Conservation (phyloP, 192 early-diverging fungal genomes). For the Entomortierella chlamydospora region DNA sequence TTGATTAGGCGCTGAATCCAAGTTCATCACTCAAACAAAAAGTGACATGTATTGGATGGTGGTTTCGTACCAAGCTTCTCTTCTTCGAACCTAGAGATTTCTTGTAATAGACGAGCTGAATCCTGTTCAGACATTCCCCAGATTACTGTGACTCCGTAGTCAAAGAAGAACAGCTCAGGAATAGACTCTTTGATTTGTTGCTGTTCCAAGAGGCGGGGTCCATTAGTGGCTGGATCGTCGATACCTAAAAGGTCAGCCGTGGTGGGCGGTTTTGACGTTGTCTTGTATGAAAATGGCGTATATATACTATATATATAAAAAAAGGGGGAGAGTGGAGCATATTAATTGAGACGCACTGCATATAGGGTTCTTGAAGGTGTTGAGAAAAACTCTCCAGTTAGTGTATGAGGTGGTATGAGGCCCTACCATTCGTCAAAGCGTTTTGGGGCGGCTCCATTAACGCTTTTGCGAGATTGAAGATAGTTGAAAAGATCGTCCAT, state of each 20-base stretch:
- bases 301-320: constrained; percentile 56
- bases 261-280: constrained; percentile 58
- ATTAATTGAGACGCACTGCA: no score
- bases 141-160: constrained; percentile 95
- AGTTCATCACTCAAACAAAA: background rate
- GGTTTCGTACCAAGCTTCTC: constrained; percentile 77
- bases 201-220: constrained; percentile 20
- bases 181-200: constrained; percentile 31
- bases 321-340: no score
- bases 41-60: no score
- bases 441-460: constrained; percentile 76
- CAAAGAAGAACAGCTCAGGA: constrained; percentile 88
- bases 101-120: constrained; percentile 79
- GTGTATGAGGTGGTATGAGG: background rate
- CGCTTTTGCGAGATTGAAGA: constrained; percentile 71
- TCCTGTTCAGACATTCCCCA: constrained; percentile 94
- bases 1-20: background rate
- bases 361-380: no score
- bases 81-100: constrained; percentile 79
- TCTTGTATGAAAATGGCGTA: constrained; percentile 62
- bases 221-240: constrained; percentile 32
- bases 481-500: constrained; percentile 82
- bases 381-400: background rate
- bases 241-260: constrained; percentile 53
- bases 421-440: constrained; percentile 85